phyloP scores from a whole-genome alignment of 768 basidiomycete genomes.

The Suillus cothurnatus region DNA sequence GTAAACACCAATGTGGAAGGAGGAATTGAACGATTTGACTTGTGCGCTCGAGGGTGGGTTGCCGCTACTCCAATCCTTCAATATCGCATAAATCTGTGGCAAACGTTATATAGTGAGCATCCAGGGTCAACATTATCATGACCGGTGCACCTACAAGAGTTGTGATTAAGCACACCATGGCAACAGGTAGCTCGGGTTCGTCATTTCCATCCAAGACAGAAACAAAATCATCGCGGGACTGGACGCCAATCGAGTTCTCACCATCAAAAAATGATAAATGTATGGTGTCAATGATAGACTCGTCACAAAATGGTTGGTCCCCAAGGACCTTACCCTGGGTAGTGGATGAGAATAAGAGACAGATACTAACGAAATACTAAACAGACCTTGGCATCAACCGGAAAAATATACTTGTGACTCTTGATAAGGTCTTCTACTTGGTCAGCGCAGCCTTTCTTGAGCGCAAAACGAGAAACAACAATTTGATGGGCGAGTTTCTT shows the following conservation, averaged over 20 bases:
- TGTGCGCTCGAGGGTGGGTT: background rate
- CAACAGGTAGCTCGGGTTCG: background rate
- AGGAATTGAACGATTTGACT: background rate
- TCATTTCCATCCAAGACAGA: background rate
- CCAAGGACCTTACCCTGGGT: background rate
- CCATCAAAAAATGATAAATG: background rate
- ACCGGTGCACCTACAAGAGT: background rate
- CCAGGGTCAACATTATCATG: too few relatives aligned
- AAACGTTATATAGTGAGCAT: too few relatives aligned
- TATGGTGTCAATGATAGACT: background rate
- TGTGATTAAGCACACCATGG: background rate
- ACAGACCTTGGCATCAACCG: background rate
- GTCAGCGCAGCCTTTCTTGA: background rate
- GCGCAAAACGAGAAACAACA: background rate
- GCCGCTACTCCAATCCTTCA: background rate
- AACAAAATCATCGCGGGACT: background rate
- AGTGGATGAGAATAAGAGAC: background rate
- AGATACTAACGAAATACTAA: background rate
- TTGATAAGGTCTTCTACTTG: background rate
- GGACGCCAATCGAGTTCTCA: background rate
- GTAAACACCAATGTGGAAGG: background rate
- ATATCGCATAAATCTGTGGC: background rate
- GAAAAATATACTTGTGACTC: background rate
- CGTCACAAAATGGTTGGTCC: background rate
- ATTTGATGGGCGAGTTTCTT: background rate